Evolutionary conservation across 2,329 filamentous ascomycete species (phyloP).

Genomic region (Trematosphaeria pertusa): DNA sequence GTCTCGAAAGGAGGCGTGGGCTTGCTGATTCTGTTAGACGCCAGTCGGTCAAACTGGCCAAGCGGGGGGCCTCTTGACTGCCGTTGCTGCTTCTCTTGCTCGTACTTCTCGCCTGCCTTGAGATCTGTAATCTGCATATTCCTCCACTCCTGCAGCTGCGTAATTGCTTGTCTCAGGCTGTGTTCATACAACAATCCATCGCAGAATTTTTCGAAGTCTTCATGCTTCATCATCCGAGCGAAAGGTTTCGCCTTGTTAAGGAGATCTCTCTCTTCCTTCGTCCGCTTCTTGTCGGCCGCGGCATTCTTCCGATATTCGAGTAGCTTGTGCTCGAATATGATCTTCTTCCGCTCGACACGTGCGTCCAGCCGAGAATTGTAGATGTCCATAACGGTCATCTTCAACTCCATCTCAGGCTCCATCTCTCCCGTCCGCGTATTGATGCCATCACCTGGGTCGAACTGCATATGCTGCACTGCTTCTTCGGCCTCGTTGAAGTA

Average conservation of each 20-base stretch:
- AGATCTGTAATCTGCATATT: slow-evolving; percentile 83
- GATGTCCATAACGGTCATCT: slow-evolving; percentile 97
- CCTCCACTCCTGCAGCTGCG: slow-evolving; percentile 93
- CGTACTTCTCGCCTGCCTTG: slow-evolving; percentile 87
- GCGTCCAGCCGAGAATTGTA: slow-evolving; percentile 93
- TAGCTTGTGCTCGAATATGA: slow-evolving; percentile 93
- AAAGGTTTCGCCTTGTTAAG: slow-evolving; percentile 95
- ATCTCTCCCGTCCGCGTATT: slow-evolving; percentile 83
- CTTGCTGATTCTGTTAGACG: slow-evolving; percentile 72
- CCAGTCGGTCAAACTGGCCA: slow-evolving; percentile 85
- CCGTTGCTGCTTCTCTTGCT: slow-evolving; percentile 81
- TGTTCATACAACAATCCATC: slow-evolving; percentile 89
- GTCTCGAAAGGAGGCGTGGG: slow-evolving; percentile 69
- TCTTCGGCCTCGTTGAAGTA: slow-evolving; percentile 98
- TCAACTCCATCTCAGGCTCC: slow-evolving; percentile 95
- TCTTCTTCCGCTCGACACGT: slow-evolving; percentile 91
- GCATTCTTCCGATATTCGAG: slow-evolving; percentile 93
- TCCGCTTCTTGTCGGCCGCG: slow-evolving; percentile 89
- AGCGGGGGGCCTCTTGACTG: slow-evolving; percentile 71
- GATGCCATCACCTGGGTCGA: slow-evolving; percentile 92
- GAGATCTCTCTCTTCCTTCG: slow-evolving; percentile 91
- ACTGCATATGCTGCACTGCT: slow-evolving; percentile 97
- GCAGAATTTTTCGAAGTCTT: slow-evolving; percentile 86
- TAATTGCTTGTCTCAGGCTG: slow-evolving; percentile 86
- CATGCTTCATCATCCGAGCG: slow-evolving; percentile 92